A percentile compares a stretch with the other conserved stretches of the same genome.
Conservation (phyloP, 192 early-diverging fungal genomes). For the Entomortierella chlamydospora region DNA sequence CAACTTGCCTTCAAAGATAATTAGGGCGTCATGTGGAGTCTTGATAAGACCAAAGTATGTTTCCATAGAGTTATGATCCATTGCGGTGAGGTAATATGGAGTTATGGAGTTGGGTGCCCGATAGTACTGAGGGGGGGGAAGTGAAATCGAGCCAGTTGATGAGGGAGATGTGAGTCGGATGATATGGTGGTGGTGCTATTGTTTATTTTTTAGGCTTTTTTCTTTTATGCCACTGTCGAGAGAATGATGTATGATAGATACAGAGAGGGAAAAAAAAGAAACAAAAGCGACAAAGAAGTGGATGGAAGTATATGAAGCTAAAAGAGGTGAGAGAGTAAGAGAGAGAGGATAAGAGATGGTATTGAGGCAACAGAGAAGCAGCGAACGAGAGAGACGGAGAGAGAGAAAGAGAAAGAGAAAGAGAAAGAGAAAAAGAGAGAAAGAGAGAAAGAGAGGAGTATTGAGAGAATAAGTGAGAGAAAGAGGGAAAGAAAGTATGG, state of each 20-base stretch:
- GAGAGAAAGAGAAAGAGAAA: neutral
- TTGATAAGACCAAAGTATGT: constrained; percentile 89
- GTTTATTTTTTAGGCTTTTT: no score
- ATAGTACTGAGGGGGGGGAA: neutral
- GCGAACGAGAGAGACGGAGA: neutral
- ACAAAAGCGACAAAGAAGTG: no score
- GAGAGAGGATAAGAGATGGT: constrained; percentile 3
- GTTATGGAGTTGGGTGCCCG: neutral
- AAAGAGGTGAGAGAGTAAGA: constrained; percentile 10
- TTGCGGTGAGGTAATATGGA: constrained; percentile 8
- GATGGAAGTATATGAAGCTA: no score
- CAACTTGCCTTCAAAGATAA: constrained; percentile 80
- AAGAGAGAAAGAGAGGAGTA: no score
- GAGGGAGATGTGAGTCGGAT: neutral
- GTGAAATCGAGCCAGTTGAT: no score
- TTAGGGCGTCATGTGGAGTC: constrained; percentile 87
- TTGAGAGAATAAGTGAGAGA: constrained; percentile 13
- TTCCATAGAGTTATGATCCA: constrained; percentile 69
- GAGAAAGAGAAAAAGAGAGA: neutral
- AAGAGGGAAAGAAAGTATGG: neutral
- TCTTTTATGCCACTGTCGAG: no score
- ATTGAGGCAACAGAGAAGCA: neutral
- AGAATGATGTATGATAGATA: no score
- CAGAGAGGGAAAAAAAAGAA: no score
- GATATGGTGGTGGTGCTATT: no score